Conservation (phyloP, 1,284 basidiomycete genomes). For the Mycosarcoma maydis region DNA sequence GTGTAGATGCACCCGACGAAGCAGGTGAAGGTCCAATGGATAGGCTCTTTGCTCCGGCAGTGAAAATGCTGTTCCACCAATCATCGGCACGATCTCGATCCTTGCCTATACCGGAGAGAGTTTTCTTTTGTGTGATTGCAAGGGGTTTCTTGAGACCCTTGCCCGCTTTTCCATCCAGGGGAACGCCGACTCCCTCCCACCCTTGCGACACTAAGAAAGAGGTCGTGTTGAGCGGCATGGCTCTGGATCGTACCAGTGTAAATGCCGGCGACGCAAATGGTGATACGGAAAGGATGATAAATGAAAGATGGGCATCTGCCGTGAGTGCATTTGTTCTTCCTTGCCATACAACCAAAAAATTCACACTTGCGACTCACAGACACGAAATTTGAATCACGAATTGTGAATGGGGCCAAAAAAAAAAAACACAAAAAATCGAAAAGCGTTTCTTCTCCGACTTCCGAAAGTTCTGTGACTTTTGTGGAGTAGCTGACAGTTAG, state of each 20-base stretch:
- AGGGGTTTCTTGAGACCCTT: constrained; percentile 65
- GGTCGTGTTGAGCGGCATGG: constrained; percentile 62
- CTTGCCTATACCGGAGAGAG: constrained; percentile 62
- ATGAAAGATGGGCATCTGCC: no score
- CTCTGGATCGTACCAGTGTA: background rate
- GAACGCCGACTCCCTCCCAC: constrained; percentile 62
- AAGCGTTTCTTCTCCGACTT: background rate
- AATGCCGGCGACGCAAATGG: no score
- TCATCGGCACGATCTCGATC: constrained; percentile 64
- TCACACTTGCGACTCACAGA: no score
- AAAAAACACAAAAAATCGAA: background rate
- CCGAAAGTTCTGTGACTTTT: no score
- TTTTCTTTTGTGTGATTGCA: constrained; percentile 61
- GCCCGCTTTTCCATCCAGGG: constrained; percentile 59
- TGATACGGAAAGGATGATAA: background rate
- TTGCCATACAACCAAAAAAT: background rate
- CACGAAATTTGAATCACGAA: no score
- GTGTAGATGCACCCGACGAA: constrained; percentile 18
- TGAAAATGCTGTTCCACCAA: constrained; percentile 67
- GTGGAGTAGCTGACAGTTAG: no score
- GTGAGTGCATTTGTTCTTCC: no score
- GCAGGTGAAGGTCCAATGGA: constrained; percentile 29
- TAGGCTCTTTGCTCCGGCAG: constrained; percentile 58
- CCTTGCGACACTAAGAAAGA: constrained; percentile 58
- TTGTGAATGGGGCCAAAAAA: no score